Evolutionary conservation across 768 basidiomycete genomes (phyloP), one percentile per base, ranked within the genome.

Genomic region (Dentipellis fragilis): DNA sequence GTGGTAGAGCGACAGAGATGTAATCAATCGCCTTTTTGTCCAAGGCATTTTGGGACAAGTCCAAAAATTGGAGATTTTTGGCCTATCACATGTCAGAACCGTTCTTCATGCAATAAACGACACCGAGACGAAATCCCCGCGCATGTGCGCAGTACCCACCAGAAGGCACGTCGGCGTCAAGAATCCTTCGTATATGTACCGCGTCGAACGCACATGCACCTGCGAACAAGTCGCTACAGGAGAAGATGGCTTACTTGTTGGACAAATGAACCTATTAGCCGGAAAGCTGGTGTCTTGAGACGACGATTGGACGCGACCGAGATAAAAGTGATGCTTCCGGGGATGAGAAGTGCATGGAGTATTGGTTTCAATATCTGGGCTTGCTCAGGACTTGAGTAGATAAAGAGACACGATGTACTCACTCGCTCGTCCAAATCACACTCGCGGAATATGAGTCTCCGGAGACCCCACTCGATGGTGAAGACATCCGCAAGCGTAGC

Each of bases 401-500:
- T 45, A 45, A 16, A 45, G 19, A 4, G 37, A 11, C 6, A 23
- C 19, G 10, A 37, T 19, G 55, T 5, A 69, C 80, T 55, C 64
- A 93, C 93, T 57, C 78, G 76, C 52, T 92, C 88, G 60, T 93
- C 91, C 19, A 98, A 68, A 61, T 93, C 84, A 63, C 93, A 97
- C 66, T 89, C 87, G 42, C 89, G 82, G 54, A 96, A 78, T 0
- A 87, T 84, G 19, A 95, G 73, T 63, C 92, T 94, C 23, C 87
- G 76, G 17, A 96, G 72, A 0, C 93, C 94, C 89, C 93, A 97
- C 68, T 97, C 92, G 56, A 96, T 85, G 8, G 83, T 81, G 59
- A 98, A 83, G 12, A 96, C 83, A 69, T 98, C 95, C 0, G 95
- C 87, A 16, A 99, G 76, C 16, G 93, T 84, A 11, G 85, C 83